phyloP scores from a whole-genome alignment of 805 yeast species.

The Saturnispora silvae region DNA sequence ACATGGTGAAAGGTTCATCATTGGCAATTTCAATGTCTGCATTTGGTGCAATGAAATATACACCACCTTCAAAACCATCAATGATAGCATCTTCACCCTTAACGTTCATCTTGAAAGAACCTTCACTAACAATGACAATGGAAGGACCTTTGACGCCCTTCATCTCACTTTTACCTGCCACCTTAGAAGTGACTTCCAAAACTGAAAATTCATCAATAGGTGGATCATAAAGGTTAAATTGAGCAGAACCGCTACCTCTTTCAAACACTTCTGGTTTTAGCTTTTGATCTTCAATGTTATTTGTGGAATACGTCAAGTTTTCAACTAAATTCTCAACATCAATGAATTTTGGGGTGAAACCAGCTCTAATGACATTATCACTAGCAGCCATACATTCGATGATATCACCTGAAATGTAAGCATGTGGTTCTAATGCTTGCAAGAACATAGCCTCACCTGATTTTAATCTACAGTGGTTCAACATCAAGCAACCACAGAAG shows the following conservation, averaged over 20 bases:
- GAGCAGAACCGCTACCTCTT: constrained; percentile 58
- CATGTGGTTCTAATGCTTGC: constrained; percentile 97
- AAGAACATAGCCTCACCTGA: constrained; percentile 95
- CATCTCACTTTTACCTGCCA: constrained; percentile 43
- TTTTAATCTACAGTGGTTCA: constrained; percentile 73
- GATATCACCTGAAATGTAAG: constrained; percentile 93
- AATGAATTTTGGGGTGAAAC: constrained; percentile 98
- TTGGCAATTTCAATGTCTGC: constrained; percentile 52
- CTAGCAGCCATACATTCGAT: constrained; percentile 99
- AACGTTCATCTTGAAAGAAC: constrained; percentile 50
- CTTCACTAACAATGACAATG: constrained; percentile 73
- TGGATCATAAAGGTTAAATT: constrained; percentile 70
- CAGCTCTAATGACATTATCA: constrained; percentile 96
- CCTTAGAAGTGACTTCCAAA: constrained; percentile 60
- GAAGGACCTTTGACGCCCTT: constrained; percentile 77
- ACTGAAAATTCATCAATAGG: constrained; percentile 96
- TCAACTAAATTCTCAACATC: constrained; percentile 84
- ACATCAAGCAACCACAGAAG: constrained; percentile 88
- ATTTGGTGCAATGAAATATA: constrained; percentile 76
- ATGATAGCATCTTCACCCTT: constrained; percentile 32
- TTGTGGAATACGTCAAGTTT: constrained; percentile 84
- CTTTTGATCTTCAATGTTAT: constrained; percentile 86
- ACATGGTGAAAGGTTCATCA: constrained; percentile 54
- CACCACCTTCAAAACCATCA: constrained; percentile 58
- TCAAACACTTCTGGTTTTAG: constrained; percentile 55